Conservation (phyloP, 2,329 filamentous ascomycete species). For the Microsporum canis region DNA sequence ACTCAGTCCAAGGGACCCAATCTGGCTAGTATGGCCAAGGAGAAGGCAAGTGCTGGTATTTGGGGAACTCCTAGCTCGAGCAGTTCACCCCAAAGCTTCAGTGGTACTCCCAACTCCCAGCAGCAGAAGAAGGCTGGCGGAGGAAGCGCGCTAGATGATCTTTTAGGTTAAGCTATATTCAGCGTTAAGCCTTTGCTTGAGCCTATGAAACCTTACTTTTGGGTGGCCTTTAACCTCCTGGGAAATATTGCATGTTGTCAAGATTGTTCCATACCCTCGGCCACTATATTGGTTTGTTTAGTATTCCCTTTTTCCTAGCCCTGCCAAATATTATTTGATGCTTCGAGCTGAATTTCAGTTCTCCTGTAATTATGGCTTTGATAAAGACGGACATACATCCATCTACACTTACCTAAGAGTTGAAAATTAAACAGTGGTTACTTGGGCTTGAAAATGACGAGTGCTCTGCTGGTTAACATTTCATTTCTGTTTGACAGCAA, state of each 20-base stretch:
- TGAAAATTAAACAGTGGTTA: no score
- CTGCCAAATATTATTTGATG: not conserved
- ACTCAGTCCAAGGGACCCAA: constrained; percentile 57
- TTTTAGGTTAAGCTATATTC: constrained; percentile 25
- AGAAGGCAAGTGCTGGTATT: constrained; percentile 87
- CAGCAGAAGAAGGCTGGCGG: constrained; percentile 22
- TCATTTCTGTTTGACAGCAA: no score
- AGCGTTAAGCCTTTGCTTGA: not conserved
- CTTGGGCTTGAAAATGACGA: no score
- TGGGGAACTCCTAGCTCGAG: constrained; percentile 63
- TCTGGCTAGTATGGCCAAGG: constrained; percentile 90
- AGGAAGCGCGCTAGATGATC: constrained; percentile 31
- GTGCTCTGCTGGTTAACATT: no score
- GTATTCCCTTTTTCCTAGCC: not conserved
- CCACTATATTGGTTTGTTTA: not conserved
- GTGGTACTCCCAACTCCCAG: constrained; percentile 12
- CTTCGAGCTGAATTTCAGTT: not conserved
- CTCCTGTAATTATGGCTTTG: not conserved
- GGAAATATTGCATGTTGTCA: not conserved
- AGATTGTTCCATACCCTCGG: not conserved
- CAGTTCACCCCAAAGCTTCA: constrained; percentile 36
- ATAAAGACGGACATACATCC: not conserved
- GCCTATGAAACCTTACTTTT: not conserved
- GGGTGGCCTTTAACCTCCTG: not conserved
- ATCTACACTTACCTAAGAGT: no score